Conservation (phyloP, 2,329 filamentous ascomycete species). For the Neofusicoccum umdonicola region DNA sequence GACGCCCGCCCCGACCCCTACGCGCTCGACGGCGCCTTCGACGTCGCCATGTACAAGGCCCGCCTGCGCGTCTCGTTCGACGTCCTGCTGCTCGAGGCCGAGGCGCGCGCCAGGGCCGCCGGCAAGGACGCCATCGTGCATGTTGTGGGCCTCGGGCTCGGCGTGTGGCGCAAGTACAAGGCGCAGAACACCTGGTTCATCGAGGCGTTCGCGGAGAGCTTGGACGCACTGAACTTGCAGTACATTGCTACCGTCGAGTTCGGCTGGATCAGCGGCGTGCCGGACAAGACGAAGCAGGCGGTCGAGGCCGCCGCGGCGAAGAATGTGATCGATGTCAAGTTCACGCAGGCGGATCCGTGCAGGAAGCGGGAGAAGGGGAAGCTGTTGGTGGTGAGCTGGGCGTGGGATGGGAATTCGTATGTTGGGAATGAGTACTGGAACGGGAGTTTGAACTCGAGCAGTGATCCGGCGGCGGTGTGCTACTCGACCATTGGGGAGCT, state of each 20-base stretch:
- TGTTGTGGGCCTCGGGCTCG: constrained; percentile 25
- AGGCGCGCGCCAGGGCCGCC: constrained; percentile 22
- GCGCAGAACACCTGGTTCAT: constrained; percentile 26
- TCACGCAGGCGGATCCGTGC: constrained; percentile 29
- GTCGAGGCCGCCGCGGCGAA: constrained; percentile 17
- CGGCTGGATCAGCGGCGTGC: constrained; percentile 25
- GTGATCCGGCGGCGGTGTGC: constrained; percentile 34
- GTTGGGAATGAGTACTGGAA: constrained; percentile 36
- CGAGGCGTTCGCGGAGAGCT: constrained; percentile 24
- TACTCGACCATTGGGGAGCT: constrained; percentile 33
- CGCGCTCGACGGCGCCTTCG: neutral
- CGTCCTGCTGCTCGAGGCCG: constrained; percentile 30
- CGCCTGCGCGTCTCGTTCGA: constrained; percentile 30
- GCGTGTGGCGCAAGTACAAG: constrained; percentile 29
- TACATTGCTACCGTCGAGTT: constrained; percentile 29
- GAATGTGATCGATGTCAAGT: constrained; percentile 25
- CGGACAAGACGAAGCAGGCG: neutral
- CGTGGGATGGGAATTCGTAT: constrained; percentile 35
- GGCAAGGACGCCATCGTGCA: constrained; percentile 26
- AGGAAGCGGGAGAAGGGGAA: constrained; percentile 24
- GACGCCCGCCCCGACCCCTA: constrained; percentile 19
- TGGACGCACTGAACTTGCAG: constrained; percentile 21
- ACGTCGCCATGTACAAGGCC: constrained; percentile 23
- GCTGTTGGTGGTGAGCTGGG: constrained; percentile 32
- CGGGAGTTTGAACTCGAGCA: constrained; percentile 25